A percentile compares a stretch with the other conserved stretches of the same genome.
Evolutionary conservation across 179 eudicot species (phyloP).

Genomic region (Silene coronaria): DNA sequence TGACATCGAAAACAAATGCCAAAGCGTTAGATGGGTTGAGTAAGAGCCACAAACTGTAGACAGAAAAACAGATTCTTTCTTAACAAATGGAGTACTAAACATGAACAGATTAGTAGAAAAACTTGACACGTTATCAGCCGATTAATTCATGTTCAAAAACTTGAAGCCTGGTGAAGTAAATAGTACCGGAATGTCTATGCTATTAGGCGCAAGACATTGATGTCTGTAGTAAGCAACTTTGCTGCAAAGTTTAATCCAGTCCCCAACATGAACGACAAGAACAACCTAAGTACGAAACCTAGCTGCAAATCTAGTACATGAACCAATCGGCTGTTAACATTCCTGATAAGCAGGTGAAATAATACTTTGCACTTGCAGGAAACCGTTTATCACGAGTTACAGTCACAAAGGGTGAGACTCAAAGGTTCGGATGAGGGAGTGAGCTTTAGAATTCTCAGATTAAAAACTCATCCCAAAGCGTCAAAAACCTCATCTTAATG

Average conservation of each 20-base stretch:
- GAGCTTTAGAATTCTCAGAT: background rate
- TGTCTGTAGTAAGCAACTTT: slow-evolving; percentile 64
- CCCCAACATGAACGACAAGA: slow-evolving; percentile 66
- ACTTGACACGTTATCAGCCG: no score
- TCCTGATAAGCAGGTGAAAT: background rate
- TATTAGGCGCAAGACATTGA: slow-evolving; percentile 44
- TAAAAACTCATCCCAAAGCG: no score
- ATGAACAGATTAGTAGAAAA: no score
- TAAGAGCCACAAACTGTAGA: slow-evolving; percentile 67
- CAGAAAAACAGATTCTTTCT: background rate
- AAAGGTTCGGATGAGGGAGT: background rate
- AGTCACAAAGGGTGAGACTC: background rate
- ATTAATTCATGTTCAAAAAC: no score
- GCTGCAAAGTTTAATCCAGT: slow-evolving; percentile 82
- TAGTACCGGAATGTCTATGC: slow-evolving; percentile 79
- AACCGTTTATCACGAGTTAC: background rate
- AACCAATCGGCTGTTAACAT: slow-evolving; percentile 1
- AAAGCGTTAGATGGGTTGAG: slow-evolving; percentile 45
- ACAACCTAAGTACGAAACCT: slow-evolving; percentile 66
- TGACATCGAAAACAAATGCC: slow-evolving; percentile 37
- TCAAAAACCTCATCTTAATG: background rate
- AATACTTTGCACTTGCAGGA: background rate
- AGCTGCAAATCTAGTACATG: slow-evolving; percentile 48
- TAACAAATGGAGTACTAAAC: background rate
- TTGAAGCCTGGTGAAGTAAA: background rate